phyloP scores from a whole-genome alignment of 805 yeast genomes.

The Suhomyces vadensis region DNA sequence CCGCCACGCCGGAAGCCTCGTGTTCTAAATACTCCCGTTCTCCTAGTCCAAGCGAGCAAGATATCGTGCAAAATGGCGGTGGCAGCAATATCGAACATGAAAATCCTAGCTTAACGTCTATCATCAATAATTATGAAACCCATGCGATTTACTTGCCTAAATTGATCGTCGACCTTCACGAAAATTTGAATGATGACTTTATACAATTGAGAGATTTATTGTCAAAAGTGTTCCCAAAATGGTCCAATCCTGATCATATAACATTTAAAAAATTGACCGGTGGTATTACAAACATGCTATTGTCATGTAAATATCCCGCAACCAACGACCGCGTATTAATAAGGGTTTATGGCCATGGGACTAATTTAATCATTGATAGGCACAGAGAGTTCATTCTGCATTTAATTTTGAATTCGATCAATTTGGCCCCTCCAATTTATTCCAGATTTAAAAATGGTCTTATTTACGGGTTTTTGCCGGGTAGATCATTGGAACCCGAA shows the following conservation, averaged over 20 bases:
- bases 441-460: slow-evolving; percentile 73
- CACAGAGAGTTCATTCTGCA: slow-evolving; percentile 75
- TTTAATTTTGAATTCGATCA: slow-evolving; percentile 55
- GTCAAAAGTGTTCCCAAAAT: slow-evolving; percentile 47
- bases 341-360: slow-evolving; percentile 74
- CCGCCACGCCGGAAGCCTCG: neutral
- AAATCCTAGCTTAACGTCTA: slow-evolving; percentile 10
- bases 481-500: slow-evolving; percentile 56
- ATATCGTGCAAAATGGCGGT: neutral
- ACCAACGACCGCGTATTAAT: slow-evolving; percentile 49
- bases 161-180: slow-evolving; percentile 39
- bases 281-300: slow-evolving; percentile 63
- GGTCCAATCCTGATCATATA: slow-evolving; percentile 31
- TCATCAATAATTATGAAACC: slow-evolving; percentile 34
- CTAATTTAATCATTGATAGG: slow-evolving; percentile 69
- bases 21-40: slow-evolving; percentile 1
- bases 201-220: slow-evolving; percentile 42
- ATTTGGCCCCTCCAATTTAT: slow-evolving; percentile 67
- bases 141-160: slow-evolving; percentile 54
- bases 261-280: slow-evolving; percentile 52
- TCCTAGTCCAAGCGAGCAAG: slow-evolving; percentile 6
- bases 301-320: slow-evolving; percentile 42
- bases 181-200: slow-evolving; percentile 33
- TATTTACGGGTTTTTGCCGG: slow-evolving; percentile 67
- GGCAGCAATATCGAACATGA: no score